Percentiles rank a stretch among this genome's conserved stretches.
Evolutionary conservation across 139 green algal species (phyloP).

Genomic region (Desmodesmus armatus): DNA sequence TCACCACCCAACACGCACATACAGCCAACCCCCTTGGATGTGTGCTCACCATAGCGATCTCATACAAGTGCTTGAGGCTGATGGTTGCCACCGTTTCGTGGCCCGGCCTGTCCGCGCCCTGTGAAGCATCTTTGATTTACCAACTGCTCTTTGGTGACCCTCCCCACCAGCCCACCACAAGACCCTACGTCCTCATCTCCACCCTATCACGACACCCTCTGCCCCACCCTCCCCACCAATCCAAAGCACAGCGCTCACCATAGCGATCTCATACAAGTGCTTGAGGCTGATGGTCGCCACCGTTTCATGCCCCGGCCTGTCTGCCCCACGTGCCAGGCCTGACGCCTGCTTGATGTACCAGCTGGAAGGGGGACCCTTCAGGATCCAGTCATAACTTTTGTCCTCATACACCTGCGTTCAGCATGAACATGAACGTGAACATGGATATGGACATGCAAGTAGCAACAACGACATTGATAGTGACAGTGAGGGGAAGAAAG

Average conservation of each 20-base stretch:
- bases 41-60: slow-evolving; percentile 93
- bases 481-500: too few relatives aligned
- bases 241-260: slow-evolving; percentile 41
- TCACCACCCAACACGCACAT: too few relatives aligned
- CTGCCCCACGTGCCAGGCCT: slow-evolving; percentile 74
- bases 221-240: too few relatives aligned
- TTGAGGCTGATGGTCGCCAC: slow-evolving; percentile 87
- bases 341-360: slow-evolving; percentile 90
- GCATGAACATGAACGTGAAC: too few relatives aligned
- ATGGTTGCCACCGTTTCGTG: slow-evolving; percentile 83
- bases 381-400: slow-evolving; percentile 90
- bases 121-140: slow-evolving; percentile 86
- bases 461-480: too few relatives aligned
- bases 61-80: slow-evolving; percentile 93
- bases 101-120: slow-evolving; percentile 79
- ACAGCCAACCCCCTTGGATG: too few relatives aligned
- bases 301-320: slow-evolving; percentile 83
- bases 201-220: too few relatives aligned
- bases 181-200: too few relatives aligned
- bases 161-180: too few relatives aligned
- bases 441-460: too few relatives aligned
- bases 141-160: too few relatives aligned
- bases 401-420: slow-evolving; percentile 83
- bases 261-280: slow-evolving; percentile 95
- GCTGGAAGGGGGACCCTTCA: slow-evolving; percentile 79